phyloP scores from a whole-genome alignment of 1,284 basidiomycete genomes.

The Cryptococcus jaspeensis region DNA sequence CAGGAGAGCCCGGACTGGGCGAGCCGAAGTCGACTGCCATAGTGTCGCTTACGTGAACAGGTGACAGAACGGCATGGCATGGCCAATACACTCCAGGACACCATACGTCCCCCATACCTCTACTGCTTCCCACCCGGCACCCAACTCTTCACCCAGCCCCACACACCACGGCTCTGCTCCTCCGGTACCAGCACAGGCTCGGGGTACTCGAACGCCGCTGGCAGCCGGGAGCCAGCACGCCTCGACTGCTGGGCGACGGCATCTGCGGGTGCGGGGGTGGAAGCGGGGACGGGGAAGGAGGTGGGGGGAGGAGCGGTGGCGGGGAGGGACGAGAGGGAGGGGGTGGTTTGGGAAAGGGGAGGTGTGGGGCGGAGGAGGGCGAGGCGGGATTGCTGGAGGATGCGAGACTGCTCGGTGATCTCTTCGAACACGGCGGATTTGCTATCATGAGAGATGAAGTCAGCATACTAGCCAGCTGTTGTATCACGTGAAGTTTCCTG shows the following conservation, averaged over 20 bases:
- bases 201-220: constrained; percentile 19
- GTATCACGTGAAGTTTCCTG: neutral
- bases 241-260: neutral
- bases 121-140: constrained; percentile 3
- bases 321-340: neutral
- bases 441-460: constrained; percentile 1
- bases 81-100: too few relatives aligned
- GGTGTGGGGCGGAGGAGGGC: neutral
- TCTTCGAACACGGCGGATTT: constrained; percentile 18
- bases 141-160: constrained; percentile 16
- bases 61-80: too few relatives aligned
- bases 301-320: constrained; percentile 6
- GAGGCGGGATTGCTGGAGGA: constrained; percentile 8
- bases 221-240: constrained; percentile 5
- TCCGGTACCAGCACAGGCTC: constrained; percentile 2
- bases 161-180: constrained; percentile 9
- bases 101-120: too few relatives aligned
- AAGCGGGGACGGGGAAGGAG: neutral
- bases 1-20: too few relatives aligned
- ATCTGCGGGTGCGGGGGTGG: neutral
- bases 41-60: too few relatives aligned
- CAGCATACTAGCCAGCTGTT: too few relatives aligned
- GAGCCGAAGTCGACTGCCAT: too few relatives aligned
- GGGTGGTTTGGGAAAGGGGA: neutral
- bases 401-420: constrained; percentile 17